Evolutionary conservation across 306 rosid species (phyloP), one percentile per base, ranked within the genome.

Genomic region (Quercus variabilis): DNA sequence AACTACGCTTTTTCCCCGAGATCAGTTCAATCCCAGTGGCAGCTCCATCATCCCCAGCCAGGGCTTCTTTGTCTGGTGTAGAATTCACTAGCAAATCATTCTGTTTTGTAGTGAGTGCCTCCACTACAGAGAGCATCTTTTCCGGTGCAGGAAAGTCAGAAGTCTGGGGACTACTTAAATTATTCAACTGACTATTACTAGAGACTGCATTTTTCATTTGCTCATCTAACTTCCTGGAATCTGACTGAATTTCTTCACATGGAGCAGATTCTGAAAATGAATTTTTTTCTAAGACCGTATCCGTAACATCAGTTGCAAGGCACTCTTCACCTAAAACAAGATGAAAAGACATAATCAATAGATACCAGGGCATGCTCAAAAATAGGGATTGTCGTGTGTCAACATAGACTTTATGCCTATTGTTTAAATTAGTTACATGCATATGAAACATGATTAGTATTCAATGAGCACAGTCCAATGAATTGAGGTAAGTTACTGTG

Each of bases 1-100:
- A 93, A 85, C 91, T 90, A 67, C 96, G 94, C 83, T 96, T 96
- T 84, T 88, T 90, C 70, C 97, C 94, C 2, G 96, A 86, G 31
- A 88, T 69, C 69, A 33, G 69, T 55, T 80, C 81, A 76, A 31
- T 65, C 75, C 82, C 89, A 55, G 85, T 81, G 75, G 51, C 88
- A 73, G 74, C 89, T 41, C 43, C 83, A 35, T 77, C 79, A 70
- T 83, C 86, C 73, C 84, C 89, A 55, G 74, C 68, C 9, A 78
- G 69, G 80, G 79, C 84, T 75, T 80, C 92, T 80, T 76, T 86
- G 56, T 82, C 87, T 35, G 98, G 94, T n/a, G 92, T 89, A 73
- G 93, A 82, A 55, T 84, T 88, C 81, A 86, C 68, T 21, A 87
- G 82, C 82, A 93, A 77, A 83, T 85, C 79, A 81, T 81, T 82